A percentile compares a stretch with the other conserved stretches of the same genome.
Conservation (phyloP, 2,329 filamentous ascomycete genomes). For the Amphichorda felina region DNA sequence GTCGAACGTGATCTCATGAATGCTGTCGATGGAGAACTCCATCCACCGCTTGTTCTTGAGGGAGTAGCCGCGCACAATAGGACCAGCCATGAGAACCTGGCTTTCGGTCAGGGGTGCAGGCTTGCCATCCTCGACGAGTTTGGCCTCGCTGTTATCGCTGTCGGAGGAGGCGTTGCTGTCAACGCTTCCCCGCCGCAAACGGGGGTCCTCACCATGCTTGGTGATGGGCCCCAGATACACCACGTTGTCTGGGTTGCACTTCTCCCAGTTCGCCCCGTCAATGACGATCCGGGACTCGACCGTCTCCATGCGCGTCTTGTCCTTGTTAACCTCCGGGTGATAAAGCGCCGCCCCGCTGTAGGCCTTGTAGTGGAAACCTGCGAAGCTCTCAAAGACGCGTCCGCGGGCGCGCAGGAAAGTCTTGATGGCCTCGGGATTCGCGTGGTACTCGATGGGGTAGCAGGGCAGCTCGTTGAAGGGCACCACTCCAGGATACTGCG, state of each 20-base stretch:
- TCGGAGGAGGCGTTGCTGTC: too few species aligned
- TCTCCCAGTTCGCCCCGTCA: too few species aligned
- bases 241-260: too few species aligned
- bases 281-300: too few species aligned
- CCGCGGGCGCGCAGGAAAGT: conserved; percentile 25
- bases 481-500: conserved; percentile 28
- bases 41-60: conserved; percentile 35
- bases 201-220: too few species aligned
- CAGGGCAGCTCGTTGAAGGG: conserved; percentile 29
- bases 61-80: conserved; percentile 33
- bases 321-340: conserved; percentile 11
- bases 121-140: conserved; percentile 10
- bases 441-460: conserved; percentile 32
- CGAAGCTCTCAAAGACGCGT: conserved; percentile 28
- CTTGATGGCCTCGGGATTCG: conserved; percentile 21
- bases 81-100: conserved; percentile 25
- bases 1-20: conserved; percentile 34
- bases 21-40: conserved; percentile 33
- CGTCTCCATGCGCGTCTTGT: too few species aligned
- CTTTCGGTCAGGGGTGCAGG: conserved; percentile 36
- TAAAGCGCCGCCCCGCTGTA: conserved; percentile 26
- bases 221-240: too few species aligned
- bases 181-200: too few species aligned
- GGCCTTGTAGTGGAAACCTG: conserved; percentile 34
- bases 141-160: too few species aligned